Evolutionary conservation across 345 rosid genomes (phyloP), one percentile per base, ranked within the genome.

Genomic region (Syzygium grande): DNA sequence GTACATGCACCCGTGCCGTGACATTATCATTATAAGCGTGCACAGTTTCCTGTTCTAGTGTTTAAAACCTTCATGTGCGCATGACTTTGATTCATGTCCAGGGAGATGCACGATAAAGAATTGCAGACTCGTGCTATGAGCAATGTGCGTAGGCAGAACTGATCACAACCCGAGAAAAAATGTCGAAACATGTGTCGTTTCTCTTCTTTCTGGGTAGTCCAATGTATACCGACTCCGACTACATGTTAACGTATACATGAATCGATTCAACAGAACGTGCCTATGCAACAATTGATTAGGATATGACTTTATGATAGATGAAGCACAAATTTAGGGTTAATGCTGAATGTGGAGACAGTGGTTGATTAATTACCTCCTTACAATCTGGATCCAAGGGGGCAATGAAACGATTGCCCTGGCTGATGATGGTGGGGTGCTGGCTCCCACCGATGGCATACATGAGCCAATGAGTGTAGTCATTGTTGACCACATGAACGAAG

Each of bases 381-480:
- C 93, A 89, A 61, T 30, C 15, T 4, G 51, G 52, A 46, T 94
- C 90, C 7, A 89, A 88, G 8, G 97, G 96, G 78, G 98, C 98
- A 23, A 94, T 92, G 93, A 94, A 96, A 25, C 98, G 92, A 38
- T 96, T 96, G 16, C 97, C 98, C 79, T 95, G 94, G 51, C 98
- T 95, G 80, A 96, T 88, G 87, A 96, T 93, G 61, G 96, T 96
- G 34, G 97, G 96, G 46, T 86, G 51, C n/a, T 86, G 84, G 91
- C 95, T 96, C 41, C 97, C 98, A 52, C 97, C 97, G 49, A 96
- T 94, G 38, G 96, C 96, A 78, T 95, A 96, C 95, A 92, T 94
- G 11, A 88, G 92, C 97, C 97, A 95, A 59, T 94, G 97, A 29
- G 98, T 94, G 86, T 94, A 94, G 89, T 96, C 98, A 88, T 96